phyloP scores from a whole-genome alignment of 208 protist species.

The Acanthamoeba triangularis region DNA sequence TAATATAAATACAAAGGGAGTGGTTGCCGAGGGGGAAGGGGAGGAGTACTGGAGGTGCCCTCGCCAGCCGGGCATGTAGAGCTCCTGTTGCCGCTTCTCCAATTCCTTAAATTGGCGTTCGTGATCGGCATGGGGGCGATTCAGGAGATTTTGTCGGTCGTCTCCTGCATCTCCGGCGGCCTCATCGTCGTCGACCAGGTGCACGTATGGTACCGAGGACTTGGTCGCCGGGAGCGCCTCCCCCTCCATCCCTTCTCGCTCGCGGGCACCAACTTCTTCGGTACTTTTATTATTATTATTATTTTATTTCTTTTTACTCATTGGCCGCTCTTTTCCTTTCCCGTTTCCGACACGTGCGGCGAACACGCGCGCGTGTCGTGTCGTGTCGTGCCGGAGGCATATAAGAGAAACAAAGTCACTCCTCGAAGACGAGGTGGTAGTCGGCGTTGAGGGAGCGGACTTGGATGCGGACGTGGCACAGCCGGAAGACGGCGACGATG shows the following conservation, averaged over 20 bases:
- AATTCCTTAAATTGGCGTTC: not conserved
- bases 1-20: not conserved
- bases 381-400: not conserved
- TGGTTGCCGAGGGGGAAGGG: not conserved
- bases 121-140: not conserved
- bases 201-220: not conserved
- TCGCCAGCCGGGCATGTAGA: conserved; percentile 35
- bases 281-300: too few relatives aligned
- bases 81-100: conserved; percentile 29
- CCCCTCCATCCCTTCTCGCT: not conserved
- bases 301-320: too few relatives aligned
- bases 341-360: too few relatives aligned
- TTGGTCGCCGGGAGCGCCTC: not conserved
- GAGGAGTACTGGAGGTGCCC: not conserved
- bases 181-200: not conserved
- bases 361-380: not conserved
- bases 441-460: conserved; percentile 62
- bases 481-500: conserved; percentile 22
- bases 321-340: too few relatives aligned
- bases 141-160: not conserved
- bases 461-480: not conserved
- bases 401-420: not conserved
- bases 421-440: conserved; percentile 61
- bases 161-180: not conserved
- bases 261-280: not conserved